These are phyloP conservation scores for Stephania cephalantha DNA, from an alignment of 164 flowering plant genomes.

Conservation along the genomic window DNA sequence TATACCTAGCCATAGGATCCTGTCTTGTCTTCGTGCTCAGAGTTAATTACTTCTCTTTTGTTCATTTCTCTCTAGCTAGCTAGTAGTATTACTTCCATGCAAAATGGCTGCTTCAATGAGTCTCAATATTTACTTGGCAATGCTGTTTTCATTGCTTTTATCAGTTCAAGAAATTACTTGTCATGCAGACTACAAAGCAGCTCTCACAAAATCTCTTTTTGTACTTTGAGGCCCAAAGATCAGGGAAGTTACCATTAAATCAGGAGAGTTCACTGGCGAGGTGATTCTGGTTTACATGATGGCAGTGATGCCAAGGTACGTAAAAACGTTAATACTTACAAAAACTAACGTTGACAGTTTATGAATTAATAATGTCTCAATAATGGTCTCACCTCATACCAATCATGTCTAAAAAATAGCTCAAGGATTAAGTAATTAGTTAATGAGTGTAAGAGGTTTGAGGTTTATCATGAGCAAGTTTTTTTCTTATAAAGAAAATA, in stretches of 20 bases:
- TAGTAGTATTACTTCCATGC: background rate
- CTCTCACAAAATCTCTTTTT: constrained; percentile 51
- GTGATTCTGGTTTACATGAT: constrained; percentile 58
- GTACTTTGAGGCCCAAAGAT: constrained; percentile 74
- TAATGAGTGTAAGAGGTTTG: too few species aligned
- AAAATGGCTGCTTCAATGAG: background rate
- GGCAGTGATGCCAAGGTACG: constrained; percentile 20
- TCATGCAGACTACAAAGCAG: constrained; percentile 34
- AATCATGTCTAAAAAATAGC: too few species aligned
- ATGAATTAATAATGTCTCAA: too few species aligned
- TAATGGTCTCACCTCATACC: too few species aligned
- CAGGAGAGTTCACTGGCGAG: constrained; percentile 63
- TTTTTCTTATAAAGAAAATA: too few species aligned
- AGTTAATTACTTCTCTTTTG: background rate
- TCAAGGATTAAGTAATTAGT: too few species aligned
- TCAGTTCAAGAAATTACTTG: background rate
- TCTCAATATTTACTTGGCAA: background rate
- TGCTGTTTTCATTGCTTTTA: background rate
- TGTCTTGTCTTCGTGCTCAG: background rate
- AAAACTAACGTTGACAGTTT: too few species aligned
- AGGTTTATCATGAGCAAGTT: too few species aligned
- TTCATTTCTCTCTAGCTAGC: background rate
- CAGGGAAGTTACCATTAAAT: constrained; percentile 49
- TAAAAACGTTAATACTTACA: too few species aligned
- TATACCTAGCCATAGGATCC: background rate